Evolutionary conservation across 2,329 filamentous ascomycete genomes (phyloP), one percentile per base, ranked within the genome.

Genomic region (Drechmeria coniospora): DNA sequence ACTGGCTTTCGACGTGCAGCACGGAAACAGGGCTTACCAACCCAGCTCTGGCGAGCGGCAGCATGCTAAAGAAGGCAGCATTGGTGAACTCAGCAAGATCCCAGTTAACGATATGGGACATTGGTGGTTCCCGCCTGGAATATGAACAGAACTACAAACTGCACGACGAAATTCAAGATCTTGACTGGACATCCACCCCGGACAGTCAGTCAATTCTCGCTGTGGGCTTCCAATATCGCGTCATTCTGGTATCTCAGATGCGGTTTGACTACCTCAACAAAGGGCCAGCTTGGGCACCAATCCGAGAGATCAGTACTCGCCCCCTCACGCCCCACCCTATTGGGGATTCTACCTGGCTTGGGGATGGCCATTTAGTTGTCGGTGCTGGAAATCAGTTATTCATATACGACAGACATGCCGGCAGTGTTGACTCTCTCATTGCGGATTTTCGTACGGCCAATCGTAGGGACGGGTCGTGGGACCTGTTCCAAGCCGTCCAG

Each of bases 171-270:
- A 83, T 94, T 22, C 74, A 78, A 36, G 86, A 93, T 49, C 67
- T 94, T 9, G 84, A 93, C 49, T 94, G 87, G 87, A 87, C 84
- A 1, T 87, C 81, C 3, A 93, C 86, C 0, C 83, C 83, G 0
- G 82, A 92, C 47, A 74, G 74, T 26, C 83, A 93, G 44, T 87
- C 81, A 1, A 84, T 94, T 30, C 61, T 94, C 13, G 82, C 86
- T 1, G 81, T 94, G n/a, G 84, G 86, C 0, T 93, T 93, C 44
- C 76, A 78, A n/a, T 80, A 86, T 37, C 73, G 79, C 31, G 77
- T 94, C 5, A 55, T 92, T 17, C 62, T 94, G 3, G 66, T 93
- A 15, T 77, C 79, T 5, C 84, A 94, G 46, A 74, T 92, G 56
- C 78, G 86, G 9, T 94, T 90, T 45, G 83, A 93, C 50, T 93